Evolutionary conservation across 164 flowering plant genomes (phyloP).

Genomic region (Tinospora cordifolia): DNA sequence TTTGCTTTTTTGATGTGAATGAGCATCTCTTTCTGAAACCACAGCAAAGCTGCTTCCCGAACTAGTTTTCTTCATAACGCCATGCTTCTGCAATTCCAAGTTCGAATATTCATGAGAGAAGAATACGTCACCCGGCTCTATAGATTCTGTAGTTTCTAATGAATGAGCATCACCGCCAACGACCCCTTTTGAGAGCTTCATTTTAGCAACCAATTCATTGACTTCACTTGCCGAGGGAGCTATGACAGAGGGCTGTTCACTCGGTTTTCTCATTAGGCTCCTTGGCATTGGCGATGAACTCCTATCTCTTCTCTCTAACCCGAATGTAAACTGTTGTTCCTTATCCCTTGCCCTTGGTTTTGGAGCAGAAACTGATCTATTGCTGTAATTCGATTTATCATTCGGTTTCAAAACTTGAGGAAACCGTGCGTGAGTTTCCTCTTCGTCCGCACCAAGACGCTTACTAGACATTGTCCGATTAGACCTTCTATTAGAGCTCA

Average conservation of each 20-base stretch:
- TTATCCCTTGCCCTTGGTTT: too few species aligned
- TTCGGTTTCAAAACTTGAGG: too few species aligned
- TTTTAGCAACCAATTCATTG: slow-evolving; percentile 52
- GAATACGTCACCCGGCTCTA: slow-evolving; percentile 51
- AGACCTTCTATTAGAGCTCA: too few species aligned
- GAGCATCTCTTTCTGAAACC: slow-evolving; percentile 16
- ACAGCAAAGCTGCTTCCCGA: slow-evolving; percentile 10
- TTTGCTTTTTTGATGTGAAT: slow-evolving; percentile 14
- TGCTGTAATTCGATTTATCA: too few species aligned
- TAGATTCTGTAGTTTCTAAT: slow-evolving; percentile 45
- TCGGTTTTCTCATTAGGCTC: too few species aligned
- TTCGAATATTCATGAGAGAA: slow-evolving; percentile 38
- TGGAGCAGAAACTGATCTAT: too few species aligned
- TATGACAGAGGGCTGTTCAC: slow-evolving; percentile 11
- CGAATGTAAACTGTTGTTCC: too few species aligned
- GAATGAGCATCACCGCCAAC: slow-evolving; percentile 7
- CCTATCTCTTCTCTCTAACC: too few species aligned
- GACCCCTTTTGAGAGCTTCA: slow-evolving; percentile 22
- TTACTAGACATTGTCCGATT: too few species aligned
- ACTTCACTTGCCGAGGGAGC: slow-evolving; percentile 42
- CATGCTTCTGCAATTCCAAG: slow-evolving; percentile 22
- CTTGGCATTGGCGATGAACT: too few species aligned
- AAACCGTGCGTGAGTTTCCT: too few species aligned
- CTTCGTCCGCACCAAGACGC: too few species aligned
- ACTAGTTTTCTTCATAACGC: slow-evolving; percentile 12